Conservation (phyloP, 2,329 filamentous ascomycete genomes). For the Metarhizium anisopliae region DNA sequence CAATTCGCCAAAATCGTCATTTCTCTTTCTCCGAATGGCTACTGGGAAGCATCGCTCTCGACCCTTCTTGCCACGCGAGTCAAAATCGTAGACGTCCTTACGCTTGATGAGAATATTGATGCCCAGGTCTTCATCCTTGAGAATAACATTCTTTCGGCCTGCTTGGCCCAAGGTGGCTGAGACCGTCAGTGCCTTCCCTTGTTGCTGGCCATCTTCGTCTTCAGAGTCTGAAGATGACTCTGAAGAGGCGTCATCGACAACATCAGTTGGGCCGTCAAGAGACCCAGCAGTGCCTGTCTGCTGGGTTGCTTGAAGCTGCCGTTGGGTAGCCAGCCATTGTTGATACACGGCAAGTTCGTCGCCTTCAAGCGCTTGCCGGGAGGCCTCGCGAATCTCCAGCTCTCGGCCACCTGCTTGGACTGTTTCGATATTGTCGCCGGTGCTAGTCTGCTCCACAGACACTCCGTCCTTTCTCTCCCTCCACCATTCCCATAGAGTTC, state of each 20-base stretch:
- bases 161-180: conserved; percentile 78
- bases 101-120: conserved; percentile 84
- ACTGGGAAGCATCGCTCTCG: conserved; percentile 89
- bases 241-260: conserved; percentile 75
- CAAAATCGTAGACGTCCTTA: conserved; percentile 87
- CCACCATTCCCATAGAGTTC: conserved; percentile 74
- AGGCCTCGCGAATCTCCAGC: conserved; percentile 51
- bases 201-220: conserved; percentile 81
- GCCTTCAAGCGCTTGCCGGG: conserved; percentile 58
- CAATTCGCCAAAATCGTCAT: conserved; percentile 87
- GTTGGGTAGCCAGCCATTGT: conserved; percentile 82
- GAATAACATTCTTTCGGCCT: conserved; percentile 73
- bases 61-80: conserved; percentile 84
- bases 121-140: conserved; percentile 84
- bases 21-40: conserved; percentile 66
- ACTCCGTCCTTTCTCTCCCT: conserved; percentile 58
- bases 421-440: conserved; percentile 53
- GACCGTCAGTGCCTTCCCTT: conserved; percentile 84
- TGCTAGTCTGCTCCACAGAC: conserved; percentile 44
- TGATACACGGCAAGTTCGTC: conserved; percentile 78
- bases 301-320: conserved; percentile 75
- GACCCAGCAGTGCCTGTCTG: conserved; percentile 59
- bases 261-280: conserved; percentile 62
- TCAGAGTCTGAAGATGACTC: conserved; percentile 82
- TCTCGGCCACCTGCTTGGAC: conserved; percentile 56